Percentiles rank a stretch among this genome's conserved stretches.
phyloP scores from a whole-genome alignment of 2,329 filamentous ascomycete species.

The Gyromitra esculenta region DNA sequence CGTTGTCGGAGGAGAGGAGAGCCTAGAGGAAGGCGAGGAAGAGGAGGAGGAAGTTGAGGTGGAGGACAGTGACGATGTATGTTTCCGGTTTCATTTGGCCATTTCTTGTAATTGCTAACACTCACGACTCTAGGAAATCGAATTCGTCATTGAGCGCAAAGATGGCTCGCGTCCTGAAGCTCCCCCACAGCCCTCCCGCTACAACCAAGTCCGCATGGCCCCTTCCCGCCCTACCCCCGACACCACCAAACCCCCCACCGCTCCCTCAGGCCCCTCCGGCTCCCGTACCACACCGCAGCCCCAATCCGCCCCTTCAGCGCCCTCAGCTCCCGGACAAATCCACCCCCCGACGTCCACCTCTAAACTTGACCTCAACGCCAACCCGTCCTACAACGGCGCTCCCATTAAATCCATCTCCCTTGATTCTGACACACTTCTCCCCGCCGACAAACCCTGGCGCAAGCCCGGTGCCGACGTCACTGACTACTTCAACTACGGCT shows the following conservation, averaged over 20 bases:
- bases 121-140: constrained; percentile 54
- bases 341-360: constrained; percentile 77
- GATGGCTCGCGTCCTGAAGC: constrained; percentile 57
- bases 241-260: constrained; percentile 19
- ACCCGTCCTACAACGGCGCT: constrained; percentile 77
- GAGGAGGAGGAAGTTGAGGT: constrained; percentile 57
- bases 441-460: constrained; percentile 93
- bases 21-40: constrained; percentile 52
- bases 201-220: constrained; percentile 56
- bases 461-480: constrained; percentile 92
- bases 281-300: constrained; percentile 55
- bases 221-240: constrained; percentile 49
- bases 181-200: constrained; percentile 57
- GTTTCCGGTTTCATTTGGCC: neutral
- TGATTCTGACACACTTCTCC: constrained; percentile 77
- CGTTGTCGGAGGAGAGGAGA: constrained; percentile 32
- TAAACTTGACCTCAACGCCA: constrained; percentile 82
- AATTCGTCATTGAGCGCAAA: constrained; percentile 58
- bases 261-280: constrained; percentile 18
- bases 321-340: constrained; percentile 63
- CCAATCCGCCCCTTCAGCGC: constrained; percentile 59
- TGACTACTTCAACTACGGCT: constrained; percentile 99
- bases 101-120: neutral
- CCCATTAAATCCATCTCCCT: constrained; percentile 85
- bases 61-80: constrained; percentile 57